Base-by-base conservation (phyloP, 441 rosid genomes). In the Croton setiger region DNA sequence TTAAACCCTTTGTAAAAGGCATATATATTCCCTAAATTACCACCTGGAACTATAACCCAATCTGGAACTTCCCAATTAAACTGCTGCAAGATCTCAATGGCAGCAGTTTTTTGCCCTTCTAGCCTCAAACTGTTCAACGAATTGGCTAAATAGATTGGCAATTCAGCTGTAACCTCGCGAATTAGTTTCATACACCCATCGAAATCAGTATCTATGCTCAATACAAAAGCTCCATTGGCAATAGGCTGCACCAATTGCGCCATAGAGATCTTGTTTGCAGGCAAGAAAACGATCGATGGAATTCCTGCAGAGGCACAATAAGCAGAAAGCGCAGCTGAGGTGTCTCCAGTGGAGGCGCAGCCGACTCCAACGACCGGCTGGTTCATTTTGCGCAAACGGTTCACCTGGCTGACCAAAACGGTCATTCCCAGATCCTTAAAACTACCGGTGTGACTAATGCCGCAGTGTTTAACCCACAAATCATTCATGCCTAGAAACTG, bases 401-500 rank as follows among this genome's bases (percentile, higher is more conserved):
- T 87, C 47, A 85, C 89, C 70, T 87, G 91, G 49, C 85, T 81
- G 11, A 87, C 84, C 65, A 87, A 66, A 15, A 87, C 89, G 0
- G 89, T 87, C 89, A 87, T 86, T 17, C 91, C 88, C 69, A 86
- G 58, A 73, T 86, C 91, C 73, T 86, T 86, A 39, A 86, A 86
- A 44, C 89, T 85, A 1, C 89, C 89, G 0, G 91, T 85, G 51
- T 87, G 91, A 44, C 86, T 81, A 20, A 80, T 87, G 56, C 89
- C 91, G 12, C 91, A 87, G 14, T 87, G 91, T 69, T 87, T 87
- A 14, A 87, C 89, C 91, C 91, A 87, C 70, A 87, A 67, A 45
- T 87, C 87, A 52, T 69, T 80, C 91, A 87, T 83, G 2, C 60
- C 69, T 12, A 85, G 31, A 51, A 77, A 83, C 45, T 78, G 74